phyloP scores from a whole-genome alignment of 805 yeast species.

The Zygosaccharomyces gambellarensis region DNA sequence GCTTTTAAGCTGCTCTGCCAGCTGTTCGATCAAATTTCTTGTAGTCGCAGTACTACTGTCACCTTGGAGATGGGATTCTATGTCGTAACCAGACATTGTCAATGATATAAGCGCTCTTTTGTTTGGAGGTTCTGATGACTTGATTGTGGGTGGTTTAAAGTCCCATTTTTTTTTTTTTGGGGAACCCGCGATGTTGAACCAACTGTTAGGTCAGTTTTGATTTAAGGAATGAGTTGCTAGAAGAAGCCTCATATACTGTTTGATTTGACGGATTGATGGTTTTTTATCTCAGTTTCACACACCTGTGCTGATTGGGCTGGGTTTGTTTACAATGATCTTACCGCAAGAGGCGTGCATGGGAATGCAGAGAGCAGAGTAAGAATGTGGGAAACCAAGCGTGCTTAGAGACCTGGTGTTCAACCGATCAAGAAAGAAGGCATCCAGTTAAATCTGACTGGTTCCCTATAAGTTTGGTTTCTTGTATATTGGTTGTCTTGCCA shows the following conservation, averaged over 20 bases:
- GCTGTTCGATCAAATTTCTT: slow-evolving; percentile 11
- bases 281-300: not conserved
- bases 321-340: too few relatives aligned
- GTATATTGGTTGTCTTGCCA: not conserved
- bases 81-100: slow-evolving; percentile 25
- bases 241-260: not conserved
- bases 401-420: too few relatives aligned
- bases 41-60: slow-evolving; percentile 1
- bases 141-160: not conserved
- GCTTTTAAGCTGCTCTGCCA: slow-evolving; percentile 15
- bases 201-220: not conserved
- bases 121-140: slow-evolving; percentile 16
- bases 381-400: too few relatives aligned
- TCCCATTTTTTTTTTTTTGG: not conserved
- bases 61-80: slow-evolving; percentile 14
- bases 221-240: not conserved
- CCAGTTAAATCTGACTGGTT: too few relatives aligned
- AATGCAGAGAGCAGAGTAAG: too few relatives aligned
- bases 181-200: slow-evolving; percentile 1
- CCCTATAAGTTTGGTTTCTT: too few relatives aligned
- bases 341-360: too few relatives aligned
- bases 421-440: too few relatives aligned
- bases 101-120: not conserved
- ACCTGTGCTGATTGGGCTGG: too few relatives aligned
- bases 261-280: not conserved